Base-by-base conservation (phyloP, 495 filamentous ascomycete species). In the Tricharina praecox region DNA sequence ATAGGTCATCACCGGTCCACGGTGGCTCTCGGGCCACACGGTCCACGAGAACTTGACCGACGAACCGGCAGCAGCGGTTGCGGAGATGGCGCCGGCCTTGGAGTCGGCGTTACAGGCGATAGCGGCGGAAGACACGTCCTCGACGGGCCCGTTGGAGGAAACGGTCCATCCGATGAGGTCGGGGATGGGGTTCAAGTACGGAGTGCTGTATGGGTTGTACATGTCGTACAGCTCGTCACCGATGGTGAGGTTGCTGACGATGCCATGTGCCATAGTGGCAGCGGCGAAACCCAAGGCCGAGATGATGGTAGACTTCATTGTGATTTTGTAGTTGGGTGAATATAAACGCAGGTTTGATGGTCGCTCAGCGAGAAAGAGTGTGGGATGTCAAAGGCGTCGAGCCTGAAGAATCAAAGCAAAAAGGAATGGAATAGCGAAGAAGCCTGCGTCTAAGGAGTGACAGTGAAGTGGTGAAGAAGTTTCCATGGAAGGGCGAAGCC, bases 1-100 rank as follows among this genome's bases (percentile, higher is more conserved):
- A 62, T 85, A 86, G 7, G 63, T 64, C 46, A 87, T 75, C 59
- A 85, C 77, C 8, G 81, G 80, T 19, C 82, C 77, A 48, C 74
- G 66, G 56, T 82, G 81, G 21, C 64, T 68, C 2, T 68, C 63
- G 9, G 81, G 80, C 81, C 81, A 85, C 0, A 62, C 60, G 37
- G 71, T 72, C 79, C 79, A 83, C 52, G 76, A 71, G 37, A 85
- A 60, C 53, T 72, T 69, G 44, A 82, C 65, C 28, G 56, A 63
- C 49, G 68, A 67, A 37, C 77, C 76, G 9, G 76, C 71, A 24
- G 59, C 63, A 34, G 77, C 68, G 19, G 68, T 61, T 3, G 72
- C 76, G 56, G 68, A 67, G 19, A 71, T 65, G 1, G 65, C 63
- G 24, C 67, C 77, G 2, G 69, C 64, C 23, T 44, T 23, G 2